A percentile compares a stretch with the other conserved stretches of the same genome.
phyloP scores from a whole-genome alignment of 2,329 filamentous ascomycete genomes.

The Phyllosticta ampelicida region DNA sequence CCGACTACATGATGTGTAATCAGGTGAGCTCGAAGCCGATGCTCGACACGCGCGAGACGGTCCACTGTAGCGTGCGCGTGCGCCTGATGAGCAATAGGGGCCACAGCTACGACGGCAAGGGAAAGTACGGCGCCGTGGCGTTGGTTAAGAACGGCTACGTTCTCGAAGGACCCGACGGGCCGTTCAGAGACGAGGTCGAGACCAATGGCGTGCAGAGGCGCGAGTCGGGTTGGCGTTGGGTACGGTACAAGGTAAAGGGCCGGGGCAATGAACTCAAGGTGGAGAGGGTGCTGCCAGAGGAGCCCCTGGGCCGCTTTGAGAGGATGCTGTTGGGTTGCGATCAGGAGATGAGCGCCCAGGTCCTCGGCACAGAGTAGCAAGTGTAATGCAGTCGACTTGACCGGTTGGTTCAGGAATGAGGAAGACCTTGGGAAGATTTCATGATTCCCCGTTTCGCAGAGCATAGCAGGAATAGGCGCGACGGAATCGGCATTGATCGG shows the following conservation, averaged over 20 bases:
- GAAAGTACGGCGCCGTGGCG: constrained; percentile 8
- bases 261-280: background rate
- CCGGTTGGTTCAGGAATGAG: no score
- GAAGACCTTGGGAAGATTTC: no score
- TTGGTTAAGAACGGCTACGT: constrained; percentile 3
- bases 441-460: no score
- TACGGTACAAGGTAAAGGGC: background rate
- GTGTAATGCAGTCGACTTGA: no score
- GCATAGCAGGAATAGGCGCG: no score
- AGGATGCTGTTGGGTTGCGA: constrained; percentile 1
- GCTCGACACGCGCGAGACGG: constrained; percentile 12
- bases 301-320: constrained; percentile 4
- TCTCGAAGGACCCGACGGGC: background rate
- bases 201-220: background rate
- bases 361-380: background rate
- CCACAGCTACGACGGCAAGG: constrained; percentile 5
- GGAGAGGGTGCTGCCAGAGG: constrained; percentile 7
- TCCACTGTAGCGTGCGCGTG: constrained; percentile 14
- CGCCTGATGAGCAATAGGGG: constrained; percentile 3
- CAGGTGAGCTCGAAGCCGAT: constrained; percentile 3
- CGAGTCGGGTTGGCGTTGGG: background rate
- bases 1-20: constrained; percentile 10
- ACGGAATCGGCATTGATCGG: no score
- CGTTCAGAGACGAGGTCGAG: background rate
- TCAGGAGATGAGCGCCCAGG: background rate